Percentiles rank a stretch among this genome's conserved stretches.
These are phyloP conservation scores for Talaromyces pinophilus DNA, from an alignment of 2,329 filamentous ascomycete genomes.

Conservation along the genomic window DNA sequence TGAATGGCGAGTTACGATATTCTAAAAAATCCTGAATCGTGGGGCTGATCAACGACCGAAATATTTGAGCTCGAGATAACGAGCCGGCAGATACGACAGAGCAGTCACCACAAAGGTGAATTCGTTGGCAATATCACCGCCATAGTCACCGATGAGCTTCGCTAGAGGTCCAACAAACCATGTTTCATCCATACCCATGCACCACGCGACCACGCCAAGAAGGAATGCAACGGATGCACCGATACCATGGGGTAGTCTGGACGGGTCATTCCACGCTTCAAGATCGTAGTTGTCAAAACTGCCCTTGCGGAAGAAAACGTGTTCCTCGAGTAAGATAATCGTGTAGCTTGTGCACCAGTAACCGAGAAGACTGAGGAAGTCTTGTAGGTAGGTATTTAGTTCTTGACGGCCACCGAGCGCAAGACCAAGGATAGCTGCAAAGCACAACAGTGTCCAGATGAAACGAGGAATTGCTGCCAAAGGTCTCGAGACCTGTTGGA, in stretches of 20 bases:
- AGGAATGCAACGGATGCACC: slow-evolving; percentile 50
- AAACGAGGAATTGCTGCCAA: slow-evolving; percentile 50
- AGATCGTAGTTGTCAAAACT: slow-evolving; percentile 50
- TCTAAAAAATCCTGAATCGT: neutral
- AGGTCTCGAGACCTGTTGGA: slow-evolving; percentile 46
- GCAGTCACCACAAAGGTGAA: slow-evolving; percentile 55
- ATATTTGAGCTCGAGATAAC: slow-evolving; percentile 53
- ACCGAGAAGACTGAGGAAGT: slow-evolving; percentile 53
- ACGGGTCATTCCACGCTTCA: slow-evolving; percentile 52
- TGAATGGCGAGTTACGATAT: neutral
- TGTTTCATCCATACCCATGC: slow-evolving; percentile 61
- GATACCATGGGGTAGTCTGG: slow-evolving; percentile 47
- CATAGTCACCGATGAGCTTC: slow-evolving; percentile 46
- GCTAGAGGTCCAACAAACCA: slow-evolving; percentile 56
- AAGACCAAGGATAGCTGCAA: slow-evolving; percentile 49
- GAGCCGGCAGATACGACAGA: slow-evolving; percentile 50
- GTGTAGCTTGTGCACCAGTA: slow-evolving; percentile 56
- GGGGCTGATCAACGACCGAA: slow-evolving; percentile 35
- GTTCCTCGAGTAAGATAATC: slow-evolving; percentile 52
- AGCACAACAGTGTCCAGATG: slow-evolving; percentile 52
- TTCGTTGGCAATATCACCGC: slow-evolving; percentile 56
- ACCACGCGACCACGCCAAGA: slow-evolving; percentile 51
- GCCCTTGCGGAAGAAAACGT: slow-evolving; percentile 51
- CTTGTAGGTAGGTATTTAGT: slow-evolving; percentile 48
- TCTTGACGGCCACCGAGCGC: slow-evolving; percentile 48